These are phyloP conservation scores for Spathaspora girioi DNA, from an alignment of 805 yeast genomes.

Conservation along the genomic window DNA sequence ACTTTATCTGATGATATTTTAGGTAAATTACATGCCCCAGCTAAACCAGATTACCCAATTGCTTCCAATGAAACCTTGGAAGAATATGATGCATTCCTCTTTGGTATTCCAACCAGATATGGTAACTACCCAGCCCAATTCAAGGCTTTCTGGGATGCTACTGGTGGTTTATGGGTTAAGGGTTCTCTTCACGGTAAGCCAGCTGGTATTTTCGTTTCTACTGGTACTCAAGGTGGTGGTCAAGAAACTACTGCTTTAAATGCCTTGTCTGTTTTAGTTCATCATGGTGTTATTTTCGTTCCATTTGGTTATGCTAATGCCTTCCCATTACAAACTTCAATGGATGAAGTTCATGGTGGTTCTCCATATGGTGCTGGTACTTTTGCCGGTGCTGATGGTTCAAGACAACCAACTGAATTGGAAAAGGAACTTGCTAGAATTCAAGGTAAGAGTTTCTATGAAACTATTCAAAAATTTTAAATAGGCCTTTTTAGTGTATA, in stretches of 20 bases:
- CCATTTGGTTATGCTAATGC: conserved; percentile 71
- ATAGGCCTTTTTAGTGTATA: not conserved
- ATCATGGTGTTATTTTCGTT: conserved; percentile 77
- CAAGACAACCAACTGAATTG: conserved; percentile 59
- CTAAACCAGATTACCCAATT: conserved; percentile 48
- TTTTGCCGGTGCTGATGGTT: conserved; percentile 73
- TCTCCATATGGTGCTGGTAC: conserved; percentile 88
- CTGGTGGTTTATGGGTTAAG: conserved; percentile 76
- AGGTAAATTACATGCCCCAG: conserved; percentile 56
- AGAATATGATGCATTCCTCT: conserved; percentile 73
- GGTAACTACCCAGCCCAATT: conserved; percentile 81
- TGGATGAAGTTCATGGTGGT: conserved; percentile 72
- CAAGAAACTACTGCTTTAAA: conserved; percentile 70
- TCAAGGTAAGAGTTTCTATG: conserved; percentile 61
- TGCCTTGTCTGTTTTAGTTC: conserved; percentile 61
- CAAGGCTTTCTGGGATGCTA: conserved; percentile 71
- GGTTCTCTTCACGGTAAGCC: conserved; percentile 74
- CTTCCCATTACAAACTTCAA: conserved; percentile 50
- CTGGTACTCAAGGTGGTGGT: conserved; percentile 80
- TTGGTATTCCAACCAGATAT: conserved; percentile 84
- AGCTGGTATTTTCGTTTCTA: conserved; percentile 68
- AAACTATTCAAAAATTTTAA: conserved; percentile 23
- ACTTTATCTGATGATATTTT: conserved; percentile 63
- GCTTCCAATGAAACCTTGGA: conserved; percentile 57
- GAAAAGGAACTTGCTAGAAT: conserved; percentile 60